Evolutionary conservation across 1,139 yeast species (phyloP).

Genomic region (Saccharomyces pastorianus): DNA sequence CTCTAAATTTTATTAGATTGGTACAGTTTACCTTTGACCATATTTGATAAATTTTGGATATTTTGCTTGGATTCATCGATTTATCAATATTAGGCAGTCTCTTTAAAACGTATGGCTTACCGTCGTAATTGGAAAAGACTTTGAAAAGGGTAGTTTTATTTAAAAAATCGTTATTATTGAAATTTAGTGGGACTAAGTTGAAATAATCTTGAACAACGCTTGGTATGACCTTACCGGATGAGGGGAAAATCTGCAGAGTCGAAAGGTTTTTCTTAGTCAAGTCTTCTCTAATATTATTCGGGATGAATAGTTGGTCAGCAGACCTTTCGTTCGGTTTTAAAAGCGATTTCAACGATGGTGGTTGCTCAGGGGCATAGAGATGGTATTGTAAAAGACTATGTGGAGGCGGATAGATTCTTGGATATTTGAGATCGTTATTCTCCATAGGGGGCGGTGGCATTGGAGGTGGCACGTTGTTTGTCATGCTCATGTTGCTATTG

Average conservation of each 20-base stretch:
- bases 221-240: slow-evolving; percentile 28
- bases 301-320: slow-evolving; percentile 61
- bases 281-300: slow-evolving; percentile 62
- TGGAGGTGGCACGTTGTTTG: background rate
- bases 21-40: slow-evolving; percentile 49
- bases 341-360: slow-evolving; percentile 57
- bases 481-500: slow-evolving; percentile 4
- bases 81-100: slow-evolving; percentile 56
- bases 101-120: slow-evolving; percentile 66
- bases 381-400: slow-evolving; percentile 64
- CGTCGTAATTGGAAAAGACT: slow-evolving; percentile 72
- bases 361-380: slow-evolving; percentile 82
- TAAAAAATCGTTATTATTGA: slow-evolving; percentile 35
- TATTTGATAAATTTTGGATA: slow-evolving; percentile 39
- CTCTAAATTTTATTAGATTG: slow-evolving; percentile 59
- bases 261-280: slow-evolving; percentile 75
- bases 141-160: slow-evolving; percentile 50
- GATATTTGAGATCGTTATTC: slow-evolving; percentile 16
- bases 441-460: background rate
- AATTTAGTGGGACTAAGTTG: slow-evolving; percentile 77
- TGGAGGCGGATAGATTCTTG: slow-evolving; percentile 31
- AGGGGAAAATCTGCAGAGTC: slow-evolving; percentile 51
- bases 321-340: slow-evolving; percentile 64
- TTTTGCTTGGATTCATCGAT: slow-evolving; percentile 45
- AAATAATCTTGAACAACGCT: slow-evolving; percentile 70